These are phyloP conservation scores for Paraphaeosphaeria sporulosa DNA, from an alignment of 2,329 filamentous ascomycete species.

Conservation along the genomic window DNA sequence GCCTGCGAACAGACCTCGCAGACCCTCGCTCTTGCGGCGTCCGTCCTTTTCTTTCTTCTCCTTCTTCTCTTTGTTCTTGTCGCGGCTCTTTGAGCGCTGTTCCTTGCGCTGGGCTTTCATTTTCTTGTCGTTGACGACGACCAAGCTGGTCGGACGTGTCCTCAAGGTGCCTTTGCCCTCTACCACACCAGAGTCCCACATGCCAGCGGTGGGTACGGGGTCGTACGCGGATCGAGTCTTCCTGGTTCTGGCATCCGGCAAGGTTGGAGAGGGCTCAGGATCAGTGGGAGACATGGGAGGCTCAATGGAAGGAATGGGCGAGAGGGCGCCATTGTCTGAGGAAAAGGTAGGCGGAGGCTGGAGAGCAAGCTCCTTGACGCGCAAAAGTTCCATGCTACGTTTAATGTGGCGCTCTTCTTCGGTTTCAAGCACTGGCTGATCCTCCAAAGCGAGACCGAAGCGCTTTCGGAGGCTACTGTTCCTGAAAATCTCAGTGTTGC, in stretches of 20 bases:
- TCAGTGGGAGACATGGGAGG: constrained; percentile 19
- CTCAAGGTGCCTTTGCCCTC: constrained; percentile 36
- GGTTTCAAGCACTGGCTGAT: constrained; percentile 37
- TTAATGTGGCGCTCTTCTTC: constrained; percentile 44
- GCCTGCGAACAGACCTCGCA: constrained; percentile 15
- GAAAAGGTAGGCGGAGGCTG: constrained; percentile 25
- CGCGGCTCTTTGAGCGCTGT: constrained; percentile 35
- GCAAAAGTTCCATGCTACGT: constrained; percentile 40
- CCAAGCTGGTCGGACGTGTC: constrained; percentile 42
- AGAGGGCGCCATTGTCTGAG: constrained; percentile 14
- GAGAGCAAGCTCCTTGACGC: constrained; percentile 40
- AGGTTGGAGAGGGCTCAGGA: constrained; percentile 20
- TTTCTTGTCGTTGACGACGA: constrained; percentile 43
- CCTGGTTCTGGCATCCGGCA: constrained; percentile 23
- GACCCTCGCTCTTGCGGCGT: constrained; percentile 15
- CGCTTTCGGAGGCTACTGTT: constrained; percentile 39
- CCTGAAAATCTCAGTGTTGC: constrained; percentile 36
- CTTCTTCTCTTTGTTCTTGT: constrained; percentile 26
- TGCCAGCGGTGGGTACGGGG: constrained; percentile 42
- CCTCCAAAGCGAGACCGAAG: constrained; percentile 37
- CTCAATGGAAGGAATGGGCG: constrained; percentile 23
- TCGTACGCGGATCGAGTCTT: constrained; percentile 44
- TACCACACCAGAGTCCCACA: constrained; percentile 46
- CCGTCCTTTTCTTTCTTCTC: constrained; percentile 20
- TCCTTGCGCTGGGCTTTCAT: constrained; percentile 38